Base-by-base conservation (phyloP, 1,284 basidiomycete genomes). In the Ceratobasidium sp. region DNA sequence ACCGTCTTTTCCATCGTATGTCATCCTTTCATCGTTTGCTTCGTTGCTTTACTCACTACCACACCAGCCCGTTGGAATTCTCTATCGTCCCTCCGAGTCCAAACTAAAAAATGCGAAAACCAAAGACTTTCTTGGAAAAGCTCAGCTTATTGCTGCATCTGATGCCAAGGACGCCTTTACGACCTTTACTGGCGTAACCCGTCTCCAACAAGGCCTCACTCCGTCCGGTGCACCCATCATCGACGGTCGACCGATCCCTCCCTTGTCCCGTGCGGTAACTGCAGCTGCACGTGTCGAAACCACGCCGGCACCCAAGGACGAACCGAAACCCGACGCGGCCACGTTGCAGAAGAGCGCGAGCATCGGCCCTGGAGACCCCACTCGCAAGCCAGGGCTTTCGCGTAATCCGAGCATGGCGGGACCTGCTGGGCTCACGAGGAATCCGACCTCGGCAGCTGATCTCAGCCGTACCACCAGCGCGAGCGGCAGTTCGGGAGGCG, bases 61-160 rank as follows among this genome's bases (percentile, higher is more conserved):
- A 74, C 28, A 71, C 76, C 77, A 93, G 87, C 92, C 94, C 72
- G 89, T 93, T 52, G 94, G 94, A 18, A 85, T 95, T 2, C 83
- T 97, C 12, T 97, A 94, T 80, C 87, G 93, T 39, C 94, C 94
- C 0, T 87, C 93, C 0, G 91, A 91, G 77, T 90, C 85, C 81
- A 96, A 97, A 80, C 81, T 96, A 73, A 92, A 91, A 81, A 96
- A 96, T 79, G 85, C 92, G 34, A 87, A 88, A 76, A 84, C 87
- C 32, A 92, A 92, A 77, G 92, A 96, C 79, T 97, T 94, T 80
- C 87, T 96, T 81, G 94, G 95, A 72, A 93, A 93, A 81, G 93
- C 94, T 32, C 91, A 88, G 86, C 84, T 94, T 50, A 88, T 94
- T 58, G 92, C 93, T 32, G 87, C 92, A 0, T 86, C 87, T 60